Percentiles rank a stretch among this genome's conserved stretches.
These are phyloP conservation scores for Gossypium aridum DNA, from an alignment of 441 rosid genomes.

Conservation along the genomic window DNA sequence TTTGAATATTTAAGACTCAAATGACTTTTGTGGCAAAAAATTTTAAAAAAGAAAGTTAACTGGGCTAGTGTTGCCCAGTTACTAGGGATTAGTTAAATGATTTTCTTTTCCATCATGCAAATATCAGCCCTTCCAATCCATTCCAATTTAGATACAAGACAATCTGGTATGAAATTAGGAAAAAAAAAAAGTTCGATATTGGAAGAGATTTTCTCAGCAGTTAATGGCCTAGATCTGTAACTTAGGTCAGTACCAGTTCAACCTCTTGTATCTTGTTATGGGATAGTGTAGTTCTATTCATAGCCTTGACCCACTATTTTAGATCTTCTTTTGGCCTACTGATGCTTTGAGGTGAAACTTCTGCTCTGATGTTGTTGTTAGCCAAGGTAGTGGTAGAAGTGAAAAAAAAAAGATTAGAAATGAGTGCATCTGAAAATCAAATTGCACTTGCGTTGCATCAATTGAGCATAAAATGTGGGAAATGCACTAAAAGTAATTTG, in stretches of 20 bases:
- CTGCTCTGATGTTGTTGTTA: background rate
- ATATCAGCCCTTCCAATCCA: background rate
- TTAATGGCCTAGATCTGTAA: background rate
- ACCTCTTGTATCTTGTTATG: background rate
- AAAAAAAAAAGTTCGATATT: background rate
- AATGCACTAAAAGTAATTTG: background rate
- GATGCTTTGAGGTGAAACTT: background rate
- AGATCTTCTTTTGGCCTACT: background rate
- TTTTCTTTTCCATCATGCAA: background rate
- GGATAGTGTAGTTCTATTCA: background rate
- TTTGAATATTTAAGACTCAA: slow-evolving; percentile 9
- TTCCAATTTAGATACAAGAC: background rate
- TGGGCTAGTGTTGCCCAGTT: background rate
- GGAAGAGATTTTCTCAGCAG: background rate
- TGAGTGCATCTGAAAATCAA: background rate
- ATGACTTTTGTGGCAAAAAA: background rate
- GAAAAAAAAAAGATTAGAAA: background rate
- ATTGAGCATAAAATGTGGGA: background rate
- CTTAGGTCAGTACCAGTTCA: background rate
- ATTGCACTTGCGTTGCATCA: background rate
- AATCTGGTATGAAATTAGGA: background rate
- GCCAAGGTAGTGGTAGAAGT: background rate
- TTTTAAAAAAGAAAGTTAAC: background rate
- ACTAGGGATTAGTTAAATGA: background rate
- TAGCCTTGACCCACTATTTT: background rate